Percentiles rank a stretch among this genome's conserved stretches.
These are phyloP conservation scores for Sugiyamaella chiloensis DNA, from an alignment of 805 yeast genomes.

Conservation along the genomic window DNA sequence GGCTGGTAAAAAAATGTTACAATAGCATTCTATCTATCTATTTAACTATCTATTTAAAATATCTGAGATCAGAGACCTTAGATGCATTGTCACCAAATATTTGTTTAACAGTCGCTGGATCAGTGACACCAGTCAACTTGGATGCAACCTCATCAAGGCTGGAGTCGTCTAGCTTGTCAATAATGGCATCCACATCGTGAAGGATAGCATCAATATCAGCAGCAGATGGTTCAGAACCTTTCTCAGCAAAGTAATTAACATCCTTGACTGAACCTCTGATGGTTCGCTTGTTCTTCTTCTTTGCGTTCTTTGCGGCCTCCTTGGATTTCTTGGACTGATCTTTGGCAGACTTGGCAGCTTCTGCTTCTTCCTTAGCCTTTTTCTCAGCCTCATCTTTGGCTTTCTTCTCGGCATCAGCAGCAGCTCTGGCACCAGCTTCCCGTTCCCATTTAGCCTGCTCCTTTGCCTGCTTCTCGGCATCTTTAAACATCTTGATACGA, in stretches of 20 bases:
- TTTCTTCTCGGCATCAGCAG: conserved; percentile 86
- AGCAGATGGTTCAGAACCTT: conserved; percentile 59
- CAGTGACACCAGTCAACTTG: conserved; percentile 54
- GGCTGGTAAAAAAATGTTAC: neutral
- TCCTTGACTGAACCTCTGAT: conserved; percentile 83
- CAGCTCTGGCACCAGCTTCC: conserved; percentile 96
- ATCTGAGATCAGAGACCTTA: conserved; percentile 23
- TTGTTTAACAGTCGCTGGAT: conserved; percentile 53
- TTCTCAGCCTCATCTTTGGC: conserved; percentile 86
- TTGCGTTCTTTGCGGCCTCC: conserved; percentile 83
- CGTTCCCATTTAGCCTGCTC: conserved; percentile 95
- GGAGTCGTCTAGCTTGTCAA: conserved; percentile 77
- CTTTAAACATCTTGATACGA: conserved; percentile 89
- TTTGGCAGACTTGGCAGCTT: conserved; percentile 56
- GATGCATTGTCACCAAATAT: conserved; percentile 2
- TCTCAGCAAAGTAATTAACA: conserved; percentile 72
- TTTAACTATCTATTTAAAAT: conserved; percentile 24
- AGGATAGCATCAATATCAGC: conserved; percentile 49
- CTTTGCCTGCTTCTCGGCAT: conserved; percentile 90
- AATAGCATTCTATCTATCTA: neutral
- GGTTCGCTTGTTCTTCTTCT: conserved; percentile 94
- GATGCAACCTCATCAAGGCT: conserved; percentile 72
- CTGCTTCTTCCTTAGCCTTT: conserved; percentile 73
- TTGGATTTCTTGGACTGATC: conserved; percentile 91
- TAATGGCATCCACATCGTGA: conserved; percentile 72